Base-by-base conservation (phyloP, 179 eudicot genomes). In the Beta macrorhiza region DNA sequence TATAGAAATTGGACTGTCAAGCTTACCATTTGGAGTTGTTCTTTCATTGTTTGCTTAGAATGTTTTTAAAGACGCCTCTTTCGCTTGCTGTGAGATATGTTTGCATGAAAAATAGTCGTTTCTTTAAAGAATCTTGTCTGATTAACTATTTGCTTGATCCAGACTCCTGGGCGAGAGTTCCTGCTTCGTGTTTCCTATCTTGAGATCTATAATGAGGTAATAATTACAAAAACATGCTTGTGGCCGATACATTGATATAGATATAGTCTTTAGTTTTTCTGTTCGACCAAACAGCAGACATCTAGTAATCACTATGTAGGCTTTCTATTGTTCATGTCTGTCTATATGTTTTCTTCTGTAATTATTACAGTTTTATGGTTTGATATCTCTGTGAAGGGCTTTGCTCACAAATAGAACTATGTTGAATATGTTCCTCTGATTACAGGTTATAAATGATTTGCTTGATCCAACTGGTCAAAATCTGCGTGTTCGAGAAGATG, bases 381-480 rank as follows among this genome's bases (percentile, higher is more conserved):
- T 1, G 44, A 4, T 16, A 68, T 68, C 51, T 47, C 20, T 12
- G 16, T 72, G 0, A 7, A 61, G 14, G 9, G 37, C 14, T 13
- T 74, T 74, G 3, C 57, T 55, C 29, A 51, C 8, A 1, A 55
- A 3, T 74, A 75, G 4, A 32, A 16, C 16, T 44, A 25, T 78
- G 14, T 20, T 47, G 65, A 73, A 64, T 79, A 22, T 76, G 47
- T 37, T 51, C 74, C 51, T 51, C 29, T 78, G 53, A 72, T 72
- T 19, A 84, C 89, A 94, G 99, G 89, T 96, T 85, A 94, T 96
- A 67, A 96, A 96, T 91, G 99, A 96, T 83, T 90, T 96, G 91
- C 97, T 96, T 64, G 97, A 96, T 87, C 99, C 99, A 78, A 92
- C 99, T 51, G 98, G 97, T 69, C 99, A 96, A 77, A 96, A 96